These are phyloP conservation scores for Chytridiales sp. DNA, from an alignment of 371 early-diverging fungal species.

Conservation along the genomic window DNA sequence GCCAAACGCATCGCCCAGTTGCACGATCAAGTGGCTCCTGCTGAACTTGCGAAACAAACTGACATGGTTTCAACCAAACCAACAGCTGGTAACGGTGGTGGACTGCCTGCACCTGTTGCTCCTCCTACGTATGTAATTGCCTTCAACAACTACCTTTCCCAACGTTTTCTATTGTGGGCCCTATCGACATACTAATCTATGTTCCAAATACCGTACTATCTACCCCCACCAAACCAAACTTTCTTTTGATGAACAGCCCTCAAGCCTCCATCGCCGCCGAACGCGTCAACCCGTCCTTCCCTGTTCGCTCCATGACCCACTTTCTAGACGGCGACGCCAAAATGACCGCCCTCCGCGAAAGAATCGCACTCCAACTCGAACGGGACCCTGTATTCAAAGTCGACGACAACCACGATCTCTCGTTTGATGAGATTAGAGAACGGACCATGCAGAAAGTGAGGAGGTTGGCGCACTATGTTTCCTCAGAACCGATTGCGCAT, in stretches of 20 bases:
- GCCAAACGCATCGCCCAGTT: too few relatives aligned
- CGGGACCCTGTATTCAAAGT: slow-evolving; percentile 83
- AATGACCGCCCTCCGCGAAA: slow-evolving; percentile 63
- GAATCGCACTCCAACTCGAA: slow-evolving; percentile 83
- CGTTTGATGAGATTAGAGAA: slow-evolving; percentile 75
- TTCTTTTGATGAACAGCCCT: slow-evolving; percentile 5
- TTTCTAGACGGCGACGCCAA: slow-evolving; percentile 78
- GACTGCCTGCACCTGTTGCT: too few relatives aligned
- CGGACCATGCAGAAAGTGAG: slow-evolving; percentile 85
- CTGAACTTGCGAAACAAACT: too few relatives aligned
- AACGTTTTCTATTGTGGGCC: too few relatives aligned
- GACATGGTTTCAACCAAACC: too few relatives aligned
- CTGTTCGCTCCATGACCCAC: slow-evolving; percentile 75
- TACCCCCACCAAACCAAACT: too few relatives aligned
- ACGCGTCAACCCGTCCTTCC: slow-evolving; percentile 73
- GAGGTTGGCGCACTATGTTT: slow-evolving; percentile 70
- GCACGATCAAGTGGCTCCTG: too few relatives aligned
- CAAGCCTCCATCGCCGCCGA: slow-evolving; percentile 54
- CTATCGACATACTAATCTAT: too few relatives aligned
- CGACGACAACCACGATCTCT: slow-evolving; percentile 67
- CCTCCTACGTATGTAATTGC: too few relatives aligned
- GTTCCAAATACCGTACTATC: too few relatives aligned
- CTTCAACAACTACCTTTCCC: too few relatives aligned
- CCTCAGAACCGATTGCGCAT: slow-evolving; percentile 69
- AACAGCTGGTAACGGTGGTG: too few relatives aligned